Conservation (phyloP, 2,329 filamentous ascomycete genomes). For the Phyllosticta ampelicida region DNA sequence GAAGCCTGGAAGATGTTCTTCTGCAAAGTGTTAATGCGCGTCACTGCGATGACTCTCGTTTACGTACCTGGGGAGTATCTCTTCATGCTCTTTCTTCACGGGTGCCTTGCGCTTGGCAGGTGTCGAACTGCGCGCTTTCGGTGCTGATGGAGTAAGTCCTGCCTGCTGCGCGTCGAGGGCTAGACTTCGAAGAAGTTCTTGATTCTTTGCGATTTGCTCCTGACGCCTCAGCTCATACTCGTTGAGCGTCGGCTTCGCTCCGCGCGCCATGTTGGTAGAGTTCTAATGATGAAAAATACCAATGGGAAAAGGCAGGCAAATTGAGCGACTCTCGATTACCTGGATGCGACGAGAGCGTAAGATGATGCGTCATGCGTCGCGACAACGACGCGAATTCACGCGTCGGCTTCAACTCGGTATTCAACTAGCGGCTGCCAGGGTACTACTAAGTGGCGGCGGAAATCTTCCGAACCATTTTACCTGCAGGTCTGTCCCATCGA, state of each 20-base stretch:
- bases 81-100: conserved; percentile 47
- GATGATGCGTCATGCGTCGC: neutral
- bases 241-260: conserved; percentile 48
- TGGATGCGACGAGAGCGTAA: conserved; percentile 5
- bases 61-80: conserved; percentile 39
- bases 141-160: conserved; percentile 51
- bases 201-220: conserved; percentile 79
- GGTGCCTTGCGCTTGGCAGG: conserved; percentile 32
- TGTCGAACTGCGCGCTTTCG: conserved; percentile 36
- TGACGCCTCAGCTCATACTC: conserved; percentile 78
- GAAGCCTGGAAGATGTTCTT: conserved; percentile 50
- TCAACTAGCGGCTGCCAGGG: no score
- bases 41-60: no score
- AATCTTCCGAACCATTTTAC: neutral
- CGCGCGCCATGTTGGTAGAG: conserved; percentile 22
- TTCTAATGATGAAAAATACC: neutral
- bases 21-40: neutral
- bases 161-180: conserved; percentile 56
- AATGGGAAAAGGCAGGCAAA: neutral
- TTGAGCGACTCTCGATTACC: neutral
- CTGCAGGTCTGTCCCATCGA: no score
- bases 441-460: no score
- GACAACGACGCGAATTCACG: conserved; percentile 9
- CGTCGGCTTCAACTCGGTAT: conserved; percentile 1
- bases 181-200: conserved; percentile 69